A percentile compares a stretch with the other conserved stretches of the same genome.
These are phyloP conservation scores for Cryptococcus sp. DNA, from an alignment of 1,284 basidiomycete genomes.

Conservation along the genomic window DNA sequence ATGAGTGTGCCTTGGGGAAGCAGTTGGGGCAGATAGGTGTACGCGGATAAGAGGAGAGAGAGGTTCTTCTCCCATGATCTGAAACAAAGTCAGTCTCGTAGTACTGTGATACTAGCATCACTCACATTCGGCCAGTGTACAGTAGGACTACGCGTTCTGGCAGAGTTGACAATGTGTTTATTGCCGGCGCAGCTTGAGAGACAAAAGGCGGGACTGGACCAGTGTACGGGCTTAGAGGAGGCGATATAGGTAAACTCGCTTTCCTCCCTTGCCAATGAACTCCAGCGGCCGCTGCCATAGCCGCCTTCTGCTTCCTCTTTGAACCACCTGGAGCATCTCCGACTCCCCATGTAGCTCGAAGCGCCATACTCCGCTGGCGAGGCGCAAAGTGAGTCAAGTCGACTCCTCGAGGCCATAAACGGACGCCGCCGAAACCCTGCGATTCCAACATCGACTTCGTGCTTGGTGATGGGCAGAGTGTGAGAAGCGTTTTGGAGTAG, in stretches of 20 bases:
- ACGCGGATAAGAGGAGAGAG: constrained; percentile 59
- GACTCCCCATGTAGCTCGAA: constrained; percentile 57
- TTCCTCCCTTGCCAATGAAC: constrained; percentile 44
- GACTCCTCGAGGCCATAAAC: constrained; percentile 60
- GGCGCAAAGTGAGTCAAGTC: constrained; percentile 56
- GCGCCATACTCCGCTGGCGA: constrained; percentile 49
- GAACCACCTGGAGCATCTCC: constrained; percentile 18
- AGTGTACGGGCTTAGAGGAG: constrained; percentile 37
- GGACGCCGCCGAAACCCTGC: constrained; percentile 56
- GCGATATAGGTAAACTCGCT: constrained; percentile 46
- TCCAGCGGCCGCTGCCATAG: constrained; percentile 23
- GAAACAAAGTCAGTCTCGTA: not conserved
- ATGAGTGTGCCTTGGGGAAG: constrained; percentile 27
- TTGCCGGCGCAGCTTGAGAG: constrained; percentile 26
- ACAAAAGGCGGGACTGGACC: constrained; percentile 13
- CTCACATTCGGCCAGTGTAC: constrained; percentile 53
- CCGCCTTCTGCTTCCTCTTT: constrained; percentile 9
- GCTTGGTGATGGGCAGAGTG: constrained; percentile 59
- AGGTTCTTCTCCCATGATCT: constrained; percentile 64
- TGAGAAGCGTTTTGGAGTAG: constrained; percentile 50
- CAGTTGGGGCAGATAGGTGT: constrained; percentile 44
- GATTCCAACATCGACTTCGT: constrained; percentile 57
- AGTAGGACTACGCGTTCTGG: constrained; percentile 44
- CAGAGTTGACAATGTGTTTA: constrained; percentile 1
- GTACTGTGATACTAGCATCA: not conserved